Evolutionary conservation across 768 basidiomycete species (phyloP), one percentile per base, ranked within the genome.

Genomic region (Mrakia frigida): DNA sequence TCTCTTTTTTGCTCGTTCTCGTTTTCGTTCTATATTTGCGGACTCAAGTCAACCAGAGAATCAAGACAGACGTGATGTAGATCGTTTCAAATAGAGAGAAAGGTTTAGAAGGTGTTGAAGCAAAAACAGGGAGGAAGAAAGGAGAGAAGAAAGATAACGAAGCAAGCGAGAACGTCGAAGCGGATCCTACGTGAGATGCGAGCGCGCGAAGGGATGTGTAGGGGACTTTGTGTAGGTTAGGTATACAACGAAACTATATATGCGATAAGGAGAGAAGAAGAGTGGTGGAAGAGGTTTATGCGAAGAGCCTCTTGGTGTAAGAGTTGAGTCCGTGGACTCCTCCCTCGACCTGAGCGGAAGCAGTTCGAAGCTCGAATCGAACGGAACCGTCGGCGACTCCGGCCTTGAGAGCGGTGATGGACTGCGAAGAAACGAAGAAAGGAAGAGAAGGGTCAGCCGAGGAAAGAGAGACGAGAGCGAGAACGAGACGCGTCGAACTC

Each of bases 301-400:
- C 56, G 13, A 56, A 56, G 25, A 56, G 28, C 25, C 56, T 25
- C 63, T 68, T 68, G 37, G 65, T 39, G 71, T 72, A 96, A 88
- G 93, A 95, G 85, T 98, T 92, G 78, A 98, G 84, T 6, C 95
- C 94, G 86, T 97, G 93, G 16, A 98, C 95, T 60, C 93, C 93
- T 69, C 96, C 96, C 84, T 97, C 96, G 53, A 95, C 87, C 85
- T 98, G 96, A 14, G 95, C 95, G 80, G 92, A 94, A 14, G 94
- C 92, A 2, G 95, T 98, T 82, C 96, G 88, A 81, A 96, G 82
- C 86, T 98, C 95, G 81, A 96, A 98, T 77, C 94, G 84, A 28
- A 97, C 91, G 39, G 82, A 84, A 23, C 93, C 92, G 2, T 83
- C 85, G 43, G 81, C 82, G 0, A 92, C 93, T 2, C 87, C 88